Evolutionary conservation across 306 rosid genomes (phyloP), one percentile per base, ranked within the genome.

Genomic region (Gastrolobium bilobum): DNA sequence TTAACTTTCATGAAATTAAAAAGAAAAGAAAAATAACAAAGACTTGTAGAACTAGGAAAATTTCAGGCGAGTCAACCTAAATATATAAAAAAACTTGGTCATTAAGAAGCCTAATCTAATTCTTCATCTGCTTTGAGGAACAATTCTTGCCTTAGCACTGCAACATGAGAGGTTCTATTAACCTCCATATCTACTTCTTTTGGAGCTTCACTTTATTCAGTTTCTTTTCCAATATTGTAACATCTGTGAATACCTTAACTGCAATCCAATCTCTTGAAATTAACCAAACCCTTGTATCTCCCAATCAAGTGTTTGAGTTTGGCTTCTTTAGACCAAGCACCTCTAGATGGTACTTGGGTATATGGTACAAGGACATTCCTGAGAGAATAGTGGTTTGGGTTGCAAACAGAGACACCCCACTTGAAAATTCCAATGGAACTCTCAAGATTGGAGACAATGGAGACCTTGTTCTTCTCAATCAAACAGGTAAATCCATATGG

Each of bases 321-420:
- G 92, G 89, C 1, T 80, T 90, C 66, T 88, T 88, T 70, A 33
- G 30, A 10, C 66, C 82, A 0, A 38, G 50, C 4, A 62, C 9
- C 33, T 78, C 87, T 1, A 70, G 39, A 2, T 83, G 90, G 87
- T 88, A 90, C 72, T 58, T 90, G 66, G 94, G 92, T 4, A 81
- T 86, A 31, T 83, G 94, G 89, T 90, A 88, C 87, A 84, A 79
- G 72, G 73, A 64, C 4, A 63, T 86, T 5, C 61, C 73, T 3
- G 35, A 10, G 0, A 47, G 3, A 50, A 84, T 84, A 10, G 14
- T 35, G 31, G 89, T 86, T 62, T 90, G 94, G 94, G 88, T 86
- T 1, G 91, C 91, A 7, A 90, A 90, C 81, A 88, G 88, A 81
- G 84, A 86, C 75, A 38, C 7, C 37, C 90, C 94, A 10, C 80